Percentiles rank a stretch among this genome's conserved stretches.
phyloP scores from a whole-genome alignment of 2,329 filamentous ascomycete genomes.

The Venturia aucupariae region DNA sequence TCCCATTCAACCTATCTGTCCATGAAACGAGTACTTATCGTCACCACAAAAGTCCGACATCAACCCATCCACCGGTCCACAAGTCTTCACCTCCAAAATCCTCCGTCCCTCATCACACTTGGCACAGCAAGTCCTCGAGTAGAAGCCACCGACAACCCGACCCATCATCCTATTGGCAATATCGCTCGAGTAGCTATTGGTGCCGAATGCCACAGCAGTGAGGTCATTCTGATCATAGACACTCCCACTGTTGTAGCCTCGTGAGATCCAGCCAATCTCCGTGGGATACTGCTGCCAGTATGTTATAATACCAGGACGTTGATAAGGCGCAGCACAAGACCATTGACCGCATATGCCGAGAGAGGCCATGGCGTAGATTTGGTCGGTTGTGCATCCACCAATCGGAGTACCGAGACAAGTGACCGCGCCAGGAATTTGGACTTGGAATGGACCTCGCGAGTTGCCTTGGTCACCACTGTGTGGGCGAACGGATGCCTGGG shows the following conservation, averaged over 20 bases:
- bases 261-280: neutral
- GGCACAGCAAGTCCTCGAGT: neutral
- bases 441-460: neutral
- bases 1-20: neutral
- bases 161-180: slow-evolving; percentile 5
- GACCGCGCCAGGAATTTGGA: neutral
- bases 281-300: neutral
- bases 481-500: neutral
- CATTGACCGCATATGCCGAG: neutral
- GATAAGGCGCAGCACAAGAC: neutral
- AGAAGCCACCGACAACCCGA: neutral
- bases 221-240: slow-evolving; percentile 1
- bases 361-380: neutral
- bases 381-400: neutral
- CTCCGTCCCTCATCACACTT: neutral
- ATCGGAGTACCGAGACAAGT: neutral
- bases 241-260: slow-evolving; percentile 3
- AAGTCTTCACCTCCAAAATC: neutral
- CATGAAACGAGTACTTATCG: neutral
- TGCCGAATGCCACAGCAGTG: neutral
- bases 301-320: neutral
- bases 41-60: slow-evolving; percentile 6
- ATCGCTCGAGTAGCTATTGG: slow-evolving; percentile 1
- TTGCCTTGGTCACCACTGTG: neutral
- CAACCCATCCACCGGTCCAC: neutral